Evolutionary conservation across 2,329 filamentous ascomycete genomes (phyloP).

Genomic region (Colletotrichum cordylinicola): DNA sequence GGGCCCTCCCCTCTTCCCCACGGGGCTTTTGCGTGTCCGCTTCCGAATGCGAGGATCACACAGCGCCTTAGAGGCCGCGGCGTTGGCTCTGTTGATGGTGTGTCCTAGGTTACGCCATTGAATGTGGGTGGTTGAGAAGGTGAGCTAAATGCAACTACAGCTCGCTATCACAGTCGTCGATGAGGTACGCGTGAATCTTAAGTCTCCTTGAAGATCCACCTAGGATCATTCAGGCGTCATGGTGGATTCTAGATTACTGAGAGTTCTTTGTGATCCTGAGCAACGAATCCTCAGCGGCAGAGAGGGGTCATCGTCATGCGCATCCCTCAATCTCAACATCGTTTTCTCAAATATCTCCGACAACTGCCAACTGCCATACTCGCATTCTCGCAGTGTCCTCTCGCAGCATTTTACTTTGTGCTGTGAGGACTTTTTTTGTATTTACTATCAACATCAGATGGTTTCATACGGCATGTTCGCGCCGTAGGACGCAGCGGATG

Average conservation of each 20-base stretch:
- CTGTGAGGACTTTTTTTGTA: neutral
- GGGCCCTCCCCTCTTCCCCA: neutral
- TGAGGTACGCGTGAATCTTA: neutral
- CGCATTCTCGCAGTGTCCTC: neutral
- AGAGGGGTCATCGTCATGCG: neutral
- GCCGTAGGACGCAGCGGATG: conserved; percentile 10
- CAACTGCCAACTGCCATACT: neutral
- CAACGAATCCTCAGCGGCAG: neutral
- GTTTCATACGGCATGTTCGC: conserved; percentile 14
- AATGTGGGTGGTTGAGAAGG: too few species aligned
- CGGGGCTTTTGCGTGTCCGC: neutral
- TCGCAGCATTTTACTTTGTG: neutral
- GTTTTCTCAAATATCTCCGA: neutral
- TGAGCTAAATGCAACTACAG: neutral
- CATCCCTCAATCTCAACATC: neutral
- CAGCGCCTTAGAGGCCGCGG: neutral
- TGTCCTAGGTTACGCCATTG: neutral
- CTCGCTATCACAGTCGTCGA: neutral
- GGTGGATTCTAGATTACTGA: neutral
- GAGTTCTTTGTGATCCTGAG: neutral
- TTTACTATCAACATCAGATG: conserved; percentile 4
- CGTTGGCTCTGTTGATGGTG: neutral
- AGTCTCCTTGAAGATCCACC: neutral
- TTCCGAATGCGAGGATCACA: neutral
- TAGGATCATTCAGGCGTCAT: neutral